phyloP scores from a whole-genome alignment of 2,329 filamentous ascomycete species.

The Pestalotiopsis sp. region DNA sequence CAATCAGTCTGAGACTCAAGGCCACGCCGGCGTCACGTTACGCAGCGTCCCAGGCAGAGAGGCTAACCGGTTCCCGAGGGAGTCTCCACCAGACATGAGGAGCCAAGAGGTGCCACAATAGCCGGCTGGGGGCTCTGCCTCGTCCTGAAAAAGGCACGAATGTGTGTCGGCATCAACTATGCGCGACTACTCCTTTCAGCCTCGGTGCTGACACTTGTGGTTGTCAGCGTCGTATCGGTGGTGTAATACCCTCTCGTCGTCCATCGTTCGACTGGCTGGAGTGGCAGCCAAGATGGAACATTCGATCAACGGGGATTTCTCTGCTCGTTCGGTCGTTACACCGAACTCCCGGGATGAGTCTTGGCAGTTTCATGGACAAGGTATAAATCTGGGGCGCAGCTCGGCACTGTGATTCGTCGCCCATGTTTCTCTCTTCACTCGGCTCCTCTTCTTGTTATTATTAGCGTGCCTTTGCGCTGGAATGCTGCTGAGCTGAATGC shows the following conservation, averaged over 20 bases:
- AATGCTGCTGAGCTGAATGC: no score
- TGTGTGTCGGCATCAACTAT: background rate
- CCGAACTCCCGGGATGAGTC: background rate
- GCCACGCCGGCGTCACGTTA: background rate
- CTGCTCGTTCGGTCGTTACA: background rate
- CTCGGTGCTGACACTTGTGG: background rate
- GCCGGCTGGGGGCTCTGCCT: background rate
- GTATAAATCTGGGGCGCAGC: constrained; percentile 6
- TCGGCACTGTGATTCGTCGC: background rate
- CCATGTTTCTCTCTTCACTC: background rate
- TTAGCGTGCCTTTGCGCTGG: no score
- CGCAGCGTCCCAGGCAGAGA: background rate
- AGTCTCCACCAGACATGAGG: background rate
- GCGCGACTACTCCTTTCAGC: background rate
- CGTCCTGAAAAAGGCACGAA: background rate
- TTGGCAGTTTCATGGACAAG: background rate
- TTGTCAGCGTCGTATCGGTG: background rate
- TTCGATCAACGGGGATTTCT: background rate
- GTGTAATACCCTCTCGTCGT: background rate
- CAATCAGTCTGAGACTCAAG: constrained; percentile 1
- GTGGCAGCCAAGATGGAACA: background rate
- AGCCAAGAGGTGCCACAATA: background rate
- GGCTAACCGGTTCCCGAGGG: background rate
- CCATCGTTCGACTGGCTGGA: background rate
- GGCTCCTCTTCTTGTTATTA: no score